These are phyloP conservation scores for Leccinum broughii DNA, from an alignment of 768 basidiomycete genomes.

Conservation along the genomic window DNA sequence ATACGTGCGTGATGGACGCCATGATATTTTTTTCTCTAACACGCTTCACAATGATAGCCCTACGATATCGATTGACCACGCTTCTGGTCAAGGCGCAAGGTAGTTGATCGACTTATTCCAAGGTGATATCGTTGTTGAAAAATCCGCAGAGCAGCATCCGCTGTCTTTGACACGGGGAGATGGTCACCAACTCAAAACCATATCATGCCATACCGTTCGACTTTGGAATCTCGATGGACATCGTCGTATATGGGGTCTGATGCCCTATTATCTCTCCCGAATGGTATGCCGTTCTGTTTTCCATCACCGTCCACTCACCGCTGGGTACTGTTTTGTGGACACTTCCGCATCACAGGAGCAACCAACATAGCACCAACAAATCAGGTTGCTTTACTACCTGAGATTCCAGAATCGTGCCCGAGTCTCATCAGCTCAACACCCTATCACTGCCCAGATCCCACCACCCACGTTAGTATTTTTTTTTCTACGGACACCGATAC, in stretches of 20 bases:
- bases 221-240: background rate
- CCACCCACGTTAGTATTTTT: no score
- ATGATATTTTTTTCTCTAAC: background rate
- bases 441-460: background rate
- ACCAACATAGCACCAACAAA: background rate
- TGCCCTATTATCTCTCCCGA: background rate
- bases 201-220: background rate
- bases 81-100: background rate
- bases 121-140: background rate
- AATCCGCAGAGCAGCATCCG: background rate
- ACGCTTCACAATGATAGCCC: background rate
- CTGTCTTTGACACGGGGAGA: background rate
- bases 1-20: background rate
- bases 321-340: background rate
- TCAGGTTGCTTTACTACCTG: background rate
- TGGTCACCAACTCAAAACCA: background rate
- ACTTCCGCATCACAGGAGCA: background rate
- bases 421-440: background rate
- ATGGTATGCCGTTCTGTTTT: background rate
- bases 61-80: background rate
- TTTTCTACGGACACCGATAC: no score
- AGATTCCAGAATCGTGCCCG: background rate
- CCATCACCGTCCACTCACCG: background rate
- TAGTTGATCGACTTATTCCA: background rate
- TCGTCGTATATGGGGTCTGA: background rate